phyloP scores from a whole-genome alignment of 768 basidiomycete genomes.

The Austroboletus festivus region DNA sequence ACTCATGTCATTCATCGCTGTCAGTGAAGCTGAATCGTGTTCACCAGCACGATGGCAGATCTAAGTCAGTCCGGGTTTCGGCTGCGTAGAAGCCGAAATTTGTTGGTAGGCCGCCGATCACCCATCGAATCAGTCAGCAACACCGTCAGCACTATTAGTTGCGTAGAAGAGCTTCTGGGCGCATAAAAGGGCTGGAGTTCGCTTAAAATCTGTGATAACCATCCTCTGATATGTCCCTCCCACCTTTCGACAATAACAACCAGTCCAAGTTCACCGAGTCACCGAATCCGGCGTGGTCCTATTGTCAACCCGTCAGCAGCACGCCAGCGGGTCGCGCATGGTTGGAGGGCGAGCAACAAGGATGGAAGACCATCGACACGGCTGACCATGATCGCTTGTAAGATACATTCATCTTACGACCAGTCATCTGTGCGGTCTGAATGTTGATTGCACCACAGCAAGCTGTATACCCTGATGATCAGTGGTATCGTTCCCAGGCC shows the following conservation, averaged over 20 bases:
- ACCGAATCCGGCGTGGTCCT: slow-evolving; percentile 34
- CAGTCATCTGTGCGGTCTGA: too few species aligned
- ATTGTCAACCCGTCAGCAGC: slow-evolving; percentile 27
- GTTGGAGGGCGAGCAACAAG: slow-evolving; percentile 34
- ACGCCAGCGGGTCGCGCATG: slow-evolving; percentile 31
- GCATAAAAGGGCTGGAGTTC: too few species aligned
- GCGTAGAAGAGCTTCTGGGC: too few species aligned
- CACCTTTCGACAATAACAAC: slow-evolving; percentile 22
- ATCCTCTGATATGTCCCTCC: slow-evolving; percentile 24
- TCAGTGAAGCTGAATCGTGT: too few species aligned
- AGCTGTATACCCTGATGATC: slow-evolving; percentile 35
- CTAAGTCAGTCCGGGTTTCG: too few species aligned
- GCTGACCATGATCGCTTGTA: slow-evolving; percentile 29
- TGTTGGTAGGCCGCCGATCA: too few species aligned
- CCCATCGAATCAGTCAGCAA: too few species aligned
- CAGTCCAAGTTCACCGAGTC: slow-evolving; percentile 26
- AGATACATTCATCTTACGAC: not conserved
- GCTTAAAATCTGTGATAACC: too few species aligned
- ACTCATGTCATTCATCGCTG: too few species aligned
- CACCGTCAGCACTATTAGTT: not conserved
- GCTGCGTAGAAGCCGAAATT: too few species aligned
- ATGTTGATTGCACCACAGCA: slow-evolving; percentile 6
- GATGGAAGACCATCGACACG: slow-evolving; percentile 35
- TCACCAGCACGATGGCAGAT: too few species aligned
- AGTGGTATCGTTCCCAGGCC: slow-evolving; percentile 44